Evolutionary conservation across 805 yeast species (phyloP), one percentile per base, ranked within the genome.

Genomic region (Priceomyces haplophilus): DNA sequence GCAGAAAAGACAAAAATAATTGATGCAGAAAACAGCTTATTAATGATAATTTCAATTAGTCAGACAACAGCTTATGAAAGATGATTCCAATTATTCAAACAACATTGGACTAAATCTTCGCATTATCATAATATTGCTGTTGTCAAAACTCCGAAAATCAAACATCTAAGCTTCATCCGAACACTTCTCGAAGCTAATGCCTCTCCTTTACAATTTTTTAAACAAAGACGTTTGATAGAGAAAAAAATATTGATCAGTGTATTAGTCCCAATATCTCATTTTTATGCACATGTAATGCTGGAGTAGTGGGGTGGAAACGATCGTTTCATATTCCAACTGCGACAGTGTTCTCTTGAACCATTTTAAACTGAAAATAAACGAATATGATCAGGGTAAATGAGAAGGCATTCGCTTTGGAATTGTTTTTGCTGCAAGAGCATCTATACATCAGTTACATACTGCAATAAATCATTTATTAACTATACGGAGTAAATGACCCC

Each of bases 351-450:
- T 59, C 74, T 50, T 63, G 40, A 35, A 65, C 74, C 75, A 69
- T 49, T 67, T 70, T 70, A 68, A 53, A 69, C 75, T 69, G 74
- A 59, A 63, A 59, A 65, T 68, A 70, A 70, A 49, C 71, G 76
- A 70, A 70, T 70, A 68, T 64, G 47, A 59, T 58, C 74, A 70
- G 76, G 73, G 72, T 59, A 55, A 52, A 64, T 61, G 73, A 62
- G 73, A 68, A 70, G 75, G 75, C 74, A 58, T 65, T 67, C 69
- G 74, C 66, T 55, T 59, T 68, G 75, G 72, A 25, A 15, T 16
- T n/a, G 18, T 10, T n/a, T 11, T 27, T 10, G 5, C 15, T 12
- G 31, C 31, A 7, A 10, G 5, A 7, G n/a, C n/a, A 12, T 4
- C 5, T 5, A 27, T 10, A 27, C 5, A 27, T 11, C n/a, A 27